Percentiles rank a stretch among this genome's conserved stretches.
Evolutionary conservation across 169 alveolate genomes (phyloP).

Genomic region (Perkinsus olseni): DNA sequence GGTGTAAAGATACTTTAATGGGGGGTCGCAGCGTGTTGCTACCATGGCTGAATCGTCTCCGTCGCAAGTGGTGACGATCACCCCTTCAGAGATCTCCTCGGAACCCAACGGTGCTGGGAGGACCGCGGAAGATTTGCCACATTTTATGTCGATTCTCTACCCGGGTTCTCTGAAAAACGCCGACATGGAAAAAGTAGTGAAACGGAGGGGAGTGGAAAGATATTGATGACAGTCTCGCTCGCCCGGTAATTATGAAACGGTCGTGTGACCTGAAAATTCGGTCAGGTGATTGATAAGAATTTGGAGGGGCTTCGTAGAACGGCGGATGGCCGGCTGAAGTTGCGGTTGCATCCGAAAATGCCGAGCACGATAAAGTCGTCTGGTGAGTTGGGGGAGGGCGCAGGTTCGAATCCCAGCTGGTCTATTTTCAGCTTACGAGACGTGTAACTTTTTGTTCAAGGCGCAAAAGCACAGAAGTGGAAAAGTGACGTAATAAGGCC

Average conservation of each 20-base stretch:
- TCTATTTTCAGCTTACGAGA: background rate
- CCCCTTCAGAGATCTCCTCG: too few relatives aligned
- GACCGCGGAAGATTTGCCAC: too few relatives aligned
- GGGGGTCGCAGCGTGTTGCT: too few relatives aligned
- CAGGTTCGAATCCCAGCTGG: background rate
- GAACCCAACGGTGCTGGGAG: too few relatives aligned
- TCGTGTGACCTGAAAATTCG: too few relatives aligned
- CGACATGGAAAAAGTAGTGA: too few relatives aligned
- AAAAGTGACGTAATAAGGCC: background rate
- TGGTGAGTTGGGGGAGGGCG: background rate
- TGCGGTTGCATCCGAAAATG: background rate
- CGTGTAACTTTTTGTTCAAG: background rate
- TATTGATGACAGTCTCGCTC: background rate
- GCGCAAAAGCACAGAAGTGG: background rate
- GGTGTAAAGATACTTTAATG: too few relatives aligned
- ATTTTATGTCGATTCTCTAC: too few relatives aligned
- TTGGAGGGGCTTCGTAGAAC: background rate
- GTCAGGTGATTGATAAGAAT: background rate
- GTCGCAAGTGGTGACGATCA: too few relatives aligned
- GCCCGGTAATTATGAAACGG: background rate
- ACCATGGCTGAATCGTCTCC: too few relatives aligned
- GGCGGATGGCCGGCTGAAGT: background rate
- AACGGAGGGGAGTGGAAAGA: background rate
- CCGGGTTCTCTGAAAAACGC: too few relatives aligned
- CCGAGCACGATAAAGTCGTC: background rate